Evolutionary conservation across 2,329 filamentous ascomycete genomes (phyloP).

Genomic region (Mycogone perniciosa): DNA sequence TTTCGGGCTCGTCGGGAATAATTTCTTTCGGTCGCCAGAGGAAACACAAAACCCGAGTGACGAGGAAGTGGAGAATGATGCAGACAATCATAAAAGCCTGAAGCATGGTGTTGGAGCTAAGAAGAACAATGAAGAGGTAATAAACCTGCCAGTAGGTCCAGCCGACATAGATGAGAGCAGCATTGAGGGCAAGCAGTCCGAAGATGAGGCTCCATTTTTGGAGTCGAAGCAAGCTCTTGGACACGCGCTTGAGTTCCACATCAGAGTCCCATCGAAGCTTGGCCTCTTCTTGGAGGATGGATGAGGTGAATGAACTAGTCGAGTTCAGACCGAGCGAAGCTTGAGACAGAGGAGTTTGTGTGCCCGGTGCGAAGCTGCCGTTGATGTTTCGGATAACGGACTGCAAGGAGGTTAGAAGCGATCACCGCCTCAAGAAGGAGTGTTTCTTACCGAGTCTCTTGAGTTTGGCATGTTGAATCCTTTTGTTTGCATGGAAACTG

Average conservation of each 20-base stretch:
- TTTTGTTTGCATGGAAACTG: constrained; percentile 13
- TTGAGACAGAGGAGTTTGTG: constrained; percentile 26
- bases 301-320: constrained; percentile 30
- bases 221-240: constrained; percentile 29
- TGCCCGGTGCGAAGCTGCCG: constrained; percentile 25
- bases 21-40: constrained; percentile 26
- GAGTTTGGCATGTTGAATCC: constrained; percentile 17
- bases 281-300: constrained; percentile 32
- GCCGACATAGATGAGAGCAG: constrained; percentile 30
- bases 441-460: constrained; percentile 24
- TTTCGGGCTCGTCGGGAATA: constrained; percentile 34
- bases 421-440: neutral
- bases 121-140: constrained; percentile 38
- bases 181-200: constrained; percentile 30
- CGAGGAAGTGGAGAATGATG: constrained; percentile 27
- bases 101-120: constrained; percentile 40
- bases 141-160: constrained; percentile 34
- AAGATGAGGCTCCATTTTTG: constrained; percentile 35
- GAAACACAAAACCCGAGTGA: constrained; percentile 26
- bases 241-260: constrained; percentile 33
- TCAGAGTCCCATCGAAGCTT: constrained; percentile 35
- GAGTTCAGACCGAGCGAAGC: constrained; percentile 27
- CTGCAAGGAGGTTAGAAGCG: constrained; percentile 14
- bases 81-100: constrained; percentile 37
- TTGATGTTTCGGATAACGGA: constrained; percentile 29